phyloP scores from a whole-genome alignment of 805 yeast genomes.

The Brettanomyces bruxellensis region DNA sequence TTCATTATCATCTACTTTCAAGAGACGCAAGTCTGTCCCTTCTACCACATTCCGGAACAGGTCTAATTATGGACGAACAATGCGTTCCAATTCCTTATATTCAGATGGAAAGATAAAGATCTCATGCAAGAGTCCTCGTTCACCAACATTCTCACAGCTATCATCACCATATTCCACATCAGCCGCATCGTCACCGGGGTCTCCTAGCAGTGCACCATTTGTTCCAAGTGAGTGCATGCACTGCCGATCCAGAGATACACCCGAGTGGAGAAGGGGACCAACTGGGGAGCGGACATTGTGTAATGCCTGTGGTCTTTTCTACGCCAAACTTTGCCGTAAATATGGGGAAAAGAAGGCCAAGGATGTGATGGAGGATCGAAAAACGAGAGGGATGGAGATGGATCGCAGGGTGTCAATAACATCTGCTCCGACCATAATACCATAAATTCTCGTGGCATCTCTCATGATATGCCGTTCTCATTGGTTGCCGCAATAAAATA shows the following conservation, averaged over 20 bases:
- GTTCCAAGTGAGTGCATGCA: constrained; percentile 17
- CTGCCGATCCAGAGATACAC: constrained; percentile 53
- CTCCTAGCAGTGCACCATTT: background rate
- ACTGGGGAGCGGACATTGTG: constrained; percentile 67
- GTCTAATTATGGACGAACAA: background rate
- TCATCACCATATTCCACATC: background rate
- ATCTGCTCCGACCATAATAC: background rate
- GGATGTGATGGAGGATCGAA: constrained; percentile 28
- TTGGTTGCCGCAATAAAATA: no score
- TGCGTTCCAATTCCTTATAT: background rate
- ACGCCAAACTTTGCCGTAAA: constrained; percentile 55
- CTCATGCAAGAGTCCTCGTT: background rate
- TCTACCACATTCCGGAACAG: background rate
- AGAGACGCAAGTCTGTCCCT: background rate
- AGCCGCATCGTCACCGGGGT: background rate
- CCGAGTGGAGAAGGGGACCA: constrained; percentile 84
- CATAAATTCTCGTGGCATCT: background rate
- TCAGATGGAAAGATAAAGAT: background rate
- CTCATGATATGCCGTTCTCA: no score
- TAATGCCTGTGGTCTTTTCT: constrained; percentile 76
- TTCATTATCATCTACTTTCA: background rate
- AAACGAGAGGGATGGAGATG: constrained; percentile 15
- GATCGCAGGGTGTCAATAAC: constrained; percentile 22
- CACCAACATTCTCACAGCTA: background rate
- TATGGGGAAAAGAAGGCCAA: constrained; percentile 47